These are phyloP conservation scores for Chrysoporthe cubensis DNA, from an alignment of 2,329 filamentous ascomycete genomes.

Conservation along the genomic window DNA sequence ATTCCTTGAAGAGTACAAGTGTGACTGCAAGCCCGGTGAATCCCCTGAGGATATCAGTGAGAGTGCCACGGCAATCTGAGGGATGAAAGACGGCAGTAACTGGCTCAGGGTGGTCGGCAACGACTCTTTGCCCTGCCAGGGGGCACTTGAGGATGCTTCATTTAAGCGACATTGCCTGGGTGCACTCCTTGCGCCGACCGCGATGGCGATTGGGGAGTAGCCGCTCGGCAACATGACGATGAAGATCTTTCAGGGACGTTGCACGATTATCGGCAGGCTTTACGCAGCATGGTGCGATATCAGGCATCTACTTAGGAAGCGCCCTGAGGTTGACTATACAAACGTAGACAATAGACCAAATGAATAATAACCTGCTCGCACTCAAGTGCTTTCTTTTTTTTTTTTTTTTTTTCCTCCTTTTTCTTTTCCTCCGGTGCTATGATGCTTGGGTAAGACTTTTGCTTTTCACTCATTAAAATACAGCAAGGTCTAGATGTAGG, in stretches of 20 bases:
- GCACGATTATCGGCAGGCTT: neutral
- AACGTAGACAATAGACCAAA: neutral
- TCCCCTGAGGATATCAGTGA: conserved; percentile 27
- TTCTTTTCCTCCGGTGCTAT: neutral
- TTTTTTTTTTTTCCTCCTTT: neutral
- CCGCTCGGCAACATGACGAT: neutral
- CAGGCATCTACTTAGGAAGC: neutral
- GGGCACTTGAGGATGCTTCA: neutral
- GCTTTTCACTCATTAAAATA: neutral
- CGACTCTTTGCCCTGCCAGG: conserved; percentile 9
- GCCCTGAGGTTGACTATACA: neutral
- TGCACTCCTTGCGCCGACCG: neutral
- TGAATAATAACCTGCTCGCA: neutral
- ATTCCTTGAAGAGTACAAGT: conserved; percentile 65
- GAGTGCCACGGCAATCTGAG: conserved; percentile 27
- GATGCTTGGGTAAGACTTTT: too few species aligned
- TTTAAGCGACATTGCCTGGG: neutral
- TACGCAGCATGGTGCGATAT: neutral
- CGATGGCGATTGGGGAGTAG: neutral
- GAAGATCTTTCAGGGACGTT: neutral
- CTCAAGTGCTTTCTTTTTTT: neutral
- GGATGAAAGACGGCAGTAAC: neutral
- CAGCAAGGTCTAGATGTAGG: neutral
- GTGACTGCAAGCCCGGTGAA: conserved; percentile 57
- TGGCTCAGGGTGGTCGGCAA: conserved; percentile 15